Conservation (phyloP, 169 alveolate genomes). For the Plasmodium chabaudi region DNA sequence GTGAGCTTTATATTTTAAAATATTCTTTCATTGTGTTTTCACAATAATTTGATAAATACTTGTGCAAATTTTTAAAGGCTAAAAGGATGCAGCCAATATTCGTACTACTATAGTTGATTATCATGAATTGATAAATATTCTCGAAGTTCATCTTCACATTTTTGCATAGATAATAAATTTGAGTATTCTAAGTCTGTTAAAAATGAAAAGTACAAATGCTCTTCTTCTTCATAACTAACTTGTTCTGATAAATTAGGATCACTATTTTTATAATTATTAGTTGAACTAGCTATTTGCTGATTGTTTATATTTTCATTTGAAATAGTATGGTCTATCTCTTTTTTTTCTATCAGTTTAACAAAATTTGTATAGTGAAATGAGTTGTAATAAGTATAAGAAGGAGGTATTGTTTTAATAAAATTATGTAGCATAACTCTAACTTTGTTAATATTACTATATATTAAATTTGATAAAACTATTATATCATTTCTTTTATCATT, state of each 20-base stretch:
- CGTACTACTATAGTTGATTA: background rate
- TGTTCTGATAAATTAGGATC: background rate
- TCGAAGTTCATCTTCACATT: conserved; percentile 51
- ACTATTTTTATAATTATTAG: background rate
- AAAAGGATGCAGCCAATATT: background rate
- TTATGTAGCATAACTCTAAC: conserved; percentile 41
- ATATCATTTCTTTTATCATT: conserved; percentile 46
- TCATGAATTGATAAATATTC: conserved; percentile 22
- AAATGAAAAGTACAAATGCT: conserved; percentile 44
- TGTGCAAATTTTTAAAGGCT: too few relatives aligned
- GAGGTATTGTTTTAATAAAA: conserved; percentile 72
- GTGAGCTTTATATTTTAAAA: too few relatives aligned
- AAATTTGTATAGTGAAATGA: conserved; percentile 26
- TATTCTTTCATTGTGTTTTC: too few relatives aligned
- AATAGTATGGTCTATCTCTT: conserved; percentile 18
- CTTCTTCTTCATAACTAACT: conserved; percentile 5
- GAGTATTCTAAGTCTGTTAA: conserved; percentile 67
- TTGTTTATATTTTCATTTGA: background rate
- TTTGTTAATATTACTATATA: conserved; percentile 33
- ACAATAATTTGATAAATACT: too few relatives aligned
- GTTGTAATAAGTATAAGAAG: conserved; percentile 56
- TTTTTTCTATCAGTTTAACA: conserved; percentile 35
- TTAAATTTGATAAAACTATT: conserved; percentile 50
- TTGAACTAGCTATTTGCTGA: background rate
- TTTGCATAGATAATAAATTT: conserved; percentile 70